These are phyloP conservation scores for Coemansia furcata DNA, from an alignment of 192 early-diverging fungal species.

Conservation along the genomic window DNA sequence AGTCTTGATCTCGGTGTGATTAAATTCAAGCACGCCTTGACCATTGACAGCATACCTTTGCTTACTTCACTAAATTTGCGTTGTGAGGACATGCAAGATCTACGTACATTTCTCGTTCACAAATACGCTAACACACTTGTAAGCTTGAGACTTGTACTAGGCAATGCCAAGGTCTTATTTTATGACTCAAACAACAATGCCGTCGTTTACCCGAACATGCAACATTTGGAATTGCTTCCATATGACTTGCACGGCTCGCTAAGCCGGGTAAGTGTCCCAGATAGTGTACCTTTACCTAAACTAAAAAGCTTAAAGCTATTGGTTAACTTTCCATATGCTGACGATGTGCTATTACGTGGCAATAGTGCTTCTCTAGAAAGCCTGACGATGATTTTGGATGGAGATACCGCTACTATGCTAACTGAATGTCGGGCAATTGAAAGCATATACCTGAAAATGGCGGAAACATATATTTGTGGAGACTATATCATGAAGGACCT, in stretches of 20 bases:
- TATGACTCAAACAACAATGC: background rate
- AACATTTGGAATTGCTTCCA: background rate
- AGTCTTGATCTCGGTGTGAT: background rate
- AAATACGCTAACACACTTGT: background rate
- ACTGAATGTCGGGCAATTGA: background rate
- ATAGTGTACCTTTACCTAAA: background rate
- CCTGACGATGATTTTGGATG: background rate
- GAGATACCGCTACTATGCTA: background rate
- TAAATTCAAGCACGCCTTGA: background rate
- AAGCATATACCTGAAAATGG: background rate
- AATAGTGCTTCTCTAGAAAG: background rate
- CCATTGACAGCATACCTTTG: background rate
- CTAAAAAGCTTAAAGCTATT: background rate
- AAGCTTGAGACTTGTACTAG: background rate
- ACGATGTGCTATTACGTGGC: constrained; percentile 10
- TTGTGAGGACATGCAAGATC: background rate
- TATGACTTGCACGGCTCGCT: background rate
- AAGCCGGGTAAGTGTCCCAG: background rate
- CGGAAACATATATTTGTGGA: background rate
- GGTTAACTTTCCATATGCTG: background rate
- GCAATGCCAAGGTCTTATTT: background rate
- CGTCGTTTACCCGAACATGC: background rate
- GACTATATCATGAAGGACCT: background rate
- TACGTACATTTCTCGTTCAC: background rate
- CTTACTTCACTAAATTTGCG: background rate